These are phyloP conservation scores for Eimeria brunetti DNA, from an alignment of 169 alveolate genomes.

Conservation along the genomic window DNA sequence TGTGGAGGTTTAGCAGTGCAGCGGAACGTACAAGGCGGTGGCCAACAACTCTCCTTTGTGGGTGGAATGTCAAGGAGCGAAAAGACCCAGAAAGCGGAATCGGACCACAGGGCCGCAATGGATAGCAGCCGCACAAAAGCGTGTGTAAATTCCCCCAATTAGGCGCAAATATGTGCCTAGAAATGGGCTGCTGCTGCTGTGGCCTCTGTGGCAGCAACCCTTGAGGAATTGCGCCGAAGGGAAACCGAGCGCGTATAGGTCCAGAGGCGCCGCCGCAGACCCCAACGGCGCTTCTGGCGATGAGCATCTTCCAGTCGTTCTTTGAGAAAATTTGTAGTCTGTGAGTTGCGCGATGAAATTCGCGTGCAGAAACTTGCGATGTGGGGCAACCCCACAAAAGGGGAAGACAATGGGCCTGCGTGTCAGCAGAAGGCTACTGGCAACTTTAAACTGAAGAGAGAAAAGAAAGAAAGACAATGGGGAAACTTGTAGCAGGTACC, in stretches of 20 bases:
- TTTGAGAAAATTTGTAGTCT: neutral
- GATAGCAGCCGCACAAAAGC: neutral
- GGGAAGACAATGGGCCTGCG: neutral
- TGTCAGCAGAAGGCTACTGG: neutral
- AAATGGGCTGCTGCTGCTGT: neutral
- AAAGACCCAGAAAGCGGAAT: neutral
- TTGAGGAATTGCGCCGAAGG: neutral
- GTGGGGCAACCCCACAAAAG: neutral
- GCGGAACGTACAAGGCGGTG: conserved; percentile 43
- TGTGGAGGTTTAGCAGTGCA: conserved; percentile 24
- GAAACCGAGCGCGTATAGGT: neutral
- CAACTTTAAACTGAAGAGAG: neutral
- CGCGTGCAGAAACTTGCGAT: neutral
- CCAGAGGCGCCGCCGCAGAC: conserved; percentile 18
- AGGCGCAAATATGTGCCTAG: neutral
- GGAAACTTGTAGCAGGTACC: neutral
- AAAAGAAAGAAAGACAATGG: neutral
- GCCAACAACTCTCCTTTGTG: conserved; percentile 55
- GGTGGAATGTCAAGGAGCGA: conserved; percentile 41
- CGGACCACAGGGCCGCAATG: neutral
- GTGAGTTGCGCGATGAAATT: neutral
- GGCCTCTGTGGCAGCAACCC: neutral
- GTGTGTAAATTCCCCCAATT: neutral
- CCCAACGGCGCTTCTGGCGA: neutral
- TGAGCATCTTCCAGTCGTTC: neutral